Evolutionary conservation across 1,139 yeast genomes (phyloP), one percentile per base, ranked within the genome.

Genomic region (Kodamaea arcana): DNA sequence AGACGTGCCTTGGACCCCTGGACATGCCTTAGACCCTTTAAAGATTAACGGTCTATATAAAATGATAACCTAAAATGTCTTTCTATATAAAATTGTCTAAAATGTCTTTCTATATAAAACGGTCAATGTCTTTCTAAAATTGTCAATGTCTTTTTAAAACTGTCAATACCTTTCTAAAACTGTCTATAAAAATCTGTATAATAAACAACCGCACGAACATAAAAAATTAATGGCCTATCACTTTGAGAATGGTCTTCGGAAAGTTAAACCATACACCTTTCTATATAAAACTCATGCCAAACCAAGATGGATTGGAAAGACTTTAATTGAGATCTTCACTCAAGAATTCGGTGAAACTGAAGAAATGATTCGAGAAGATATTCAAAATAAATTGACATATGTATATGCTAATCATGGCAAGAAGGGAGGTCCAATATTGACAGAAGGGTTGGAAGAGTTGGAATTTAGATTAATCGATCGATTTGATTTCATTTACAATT

Each of bases 401-500:
- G 47, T 68, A 2, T 36, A 48, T 16, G 41, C 52, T 25, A 54
- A 59, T 35, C 51, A 45, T 29, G 69, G 69, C 3, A 54, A 42
- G 33, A 49, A 51, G 23, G 49, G 42, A 2, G 56, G 50, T 1
- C 39, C 51, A 0, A 29, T 22, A 2, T 31, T 37, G 15, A 32
- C 58, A 2, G 48, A 54, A 31, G 67, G 65, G 1, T 51, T 58
- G 42, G 50, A 47, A 0, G 27, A 17, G 1, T 45, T 65, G 15
- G 17, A 49, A 9, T 43, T 42, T 1, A 39, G 68, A 17, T 44
- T 41, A 22, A 46, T 76, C 1, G 51, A 56, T 23, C 60, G 64
- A 29, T 78, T 78, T 34, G 90, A 83, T 48, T 45, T 69, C 1
- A 56, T 82, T 5, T 59, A 57, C 32, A 64, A 72, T 31, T 42